Percentiles rank a stretch among this genome's conserved stretches.
phyloP scores from a whole-genome alignment of 176 grass and related monocot species.

The Sorghum bicolor region Sorghum_bicolor_NCBIv3 NC_012873.2:64554501-64555000 shows the following conservation, averaged over 20 bases:
- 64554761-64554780: constrained; percentile 32
- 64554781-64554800: constrained; percentile 54
- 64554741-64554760: constrained; percentile 32
- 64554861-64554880: constrained; percentile 13
- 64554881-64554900: background rate
- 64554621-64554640: constrained; percentile 32
- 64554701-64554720: constrained; percentile 49
- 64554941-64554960: constrained; percentile 1
- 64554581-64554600: constrained; percentile 28
- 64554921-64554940: background rate
- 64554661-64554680: constrained; percentile 44
- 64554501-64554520: background rate
- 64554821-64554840: constrained; percentile 33
- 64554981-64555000: background rate
- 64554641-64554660: constrained; percentile 43
- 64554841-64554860: constrained; percentile 1
- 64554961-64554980: constrained; percentile 9
- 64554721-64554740: constrained; percentile 56
- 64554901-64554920: constrained; percentile 13
- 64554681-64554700: constrained; percentile 58
- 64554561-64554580: background rate
- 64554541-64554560: background rate
- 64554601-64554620: constrained; percentile 47
- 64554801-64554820: constrained; percentile 45
- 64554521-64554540: constrained; percentile 24